Evolutionary conservation across 305 asterid genomes (phyloP), one percentile per base, ranked within the genome.

Genomic region (Rubia tinctorum): DNA sequence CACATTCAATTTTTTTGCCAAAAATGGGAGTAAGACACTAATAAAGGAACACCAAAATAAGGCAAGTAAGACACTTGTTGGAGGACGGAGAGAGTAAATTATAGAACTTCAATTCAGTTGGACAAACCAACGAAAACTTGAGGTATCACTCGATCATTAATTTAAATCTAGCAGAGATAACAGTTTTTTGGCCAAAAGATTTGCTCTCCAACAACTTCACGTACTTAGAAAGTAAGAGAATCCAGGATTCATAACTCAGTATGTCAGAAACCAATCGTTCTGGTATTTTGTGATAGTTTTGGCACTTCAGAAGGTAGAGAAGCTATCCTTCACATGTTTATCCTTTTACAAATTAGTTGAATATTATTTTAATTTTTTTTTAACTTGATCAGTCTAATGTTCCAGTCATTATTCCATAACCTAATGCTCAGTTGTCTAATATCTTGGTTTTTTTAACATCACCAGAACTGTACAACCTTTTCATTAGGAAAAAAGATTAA

Each of bases 391-490:
- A n/a, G 34, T 70, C 42, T 9, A 17, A 40, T 13, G 47, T 55
- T 39, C 63, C 22, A 49, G 20, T 25, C n/a, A 37, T 20, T 30
- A 23, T 60, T 25, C 60, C 59, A 59, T 11, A 6, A 60, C 18
- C 67, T 5, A 14, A 23, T 43, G 55, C 68, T 72, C 10, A 34
- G 42, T 5, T 61, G 47, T 25, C 5, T 42, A 43, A 68, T 7
- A 2, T 44, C 34, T 22, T 12, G 37, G 43, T 27, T 5, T 43
- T 43, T 6, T 2, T 72, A 39, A 18, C 18, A 27, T 34, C 8
- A 11, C 44, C 49, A 18, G 17, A 60, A 68, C 68, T 14, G 64
- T 63, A 64, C 61, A 73, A 49, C 69, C 71, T 60, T 71, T 68
- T 58, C 61, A 51, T 73, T 37, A n/a, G 59, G 44, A 43, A 18